Conservation (phyloP, 768 basidiomycete species). For the Tricholoma saponaceum region DNA sequence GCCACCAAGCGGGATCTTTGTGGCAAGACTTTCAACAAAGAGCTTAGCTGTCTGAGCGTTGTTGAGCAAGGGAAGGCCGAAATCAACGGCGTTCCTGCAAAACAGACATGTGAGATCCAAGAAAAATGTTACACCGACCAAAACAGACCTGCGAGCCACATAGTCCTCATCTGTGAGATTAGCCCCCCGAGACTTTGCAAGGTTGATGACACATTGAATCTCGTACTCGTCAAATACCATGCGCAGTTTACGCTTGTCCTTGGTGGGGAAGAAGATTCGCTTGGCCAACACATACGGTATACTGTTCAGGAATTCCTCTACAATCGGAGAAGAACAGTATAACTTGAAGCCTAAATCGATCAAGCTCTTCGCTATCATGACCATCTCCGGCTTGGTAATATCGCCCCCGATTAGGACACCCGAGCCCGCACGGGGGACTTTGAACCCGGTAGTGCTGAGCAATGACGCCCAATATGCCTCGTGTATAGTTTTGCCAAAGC, state of each 20-base stretch:
- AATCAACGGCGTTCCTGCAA: conserved; percentile 88
- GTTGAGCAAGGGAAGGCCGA: conserved; percentile 88
- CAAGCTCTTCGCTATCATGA: conserved; percentile 72
- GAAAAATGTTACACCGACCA: neutral
- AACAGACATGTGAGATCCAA: conserved; percentile 1
- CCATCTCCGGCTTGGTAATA: conserved; percentile 82
- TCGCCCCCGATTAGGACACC: conserved; percentile 95
- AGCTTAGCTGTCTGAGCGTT: conserved; percentile 85
- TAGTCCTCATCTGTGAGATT: conserved; percentile 91
- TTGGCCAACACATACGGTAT: conserved; percentile 77
- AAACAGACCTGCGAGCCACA: conserved; percentile 79
- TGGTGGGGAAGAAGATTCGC: conserved; percentile 93
- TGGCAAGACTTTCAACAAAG: conserved; percentile 84
- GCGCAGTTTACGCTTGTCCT: conserved; percentile 92
- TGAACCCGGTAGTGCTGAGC: conserved; percentile 96
- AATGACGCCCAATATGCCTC: conserved; percentile 96
- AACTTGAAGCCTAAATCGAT: conserved; percentile 91
- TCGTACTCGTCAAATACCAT: conserved; percentile 94
- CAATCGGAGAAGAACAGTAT: conserved; percentile 76
- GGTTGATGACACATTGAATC: conserved; percentile 92
- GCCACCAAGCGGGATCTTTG: conserved; percentile 80
- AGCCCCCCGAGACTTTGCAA: conserved; percentile 74
- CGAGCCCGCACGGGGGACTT: conserved; percentile 75
- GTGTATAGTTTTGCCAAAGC: conserved; percentile 89
- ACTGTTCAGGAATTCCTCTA: conserved; percentile 78